These are phyloP conservation scores for Entomortierella beljakovae DNA, from an alignment of 192 early-diverging fungal species.

Conservation along the genomic window DNA sequence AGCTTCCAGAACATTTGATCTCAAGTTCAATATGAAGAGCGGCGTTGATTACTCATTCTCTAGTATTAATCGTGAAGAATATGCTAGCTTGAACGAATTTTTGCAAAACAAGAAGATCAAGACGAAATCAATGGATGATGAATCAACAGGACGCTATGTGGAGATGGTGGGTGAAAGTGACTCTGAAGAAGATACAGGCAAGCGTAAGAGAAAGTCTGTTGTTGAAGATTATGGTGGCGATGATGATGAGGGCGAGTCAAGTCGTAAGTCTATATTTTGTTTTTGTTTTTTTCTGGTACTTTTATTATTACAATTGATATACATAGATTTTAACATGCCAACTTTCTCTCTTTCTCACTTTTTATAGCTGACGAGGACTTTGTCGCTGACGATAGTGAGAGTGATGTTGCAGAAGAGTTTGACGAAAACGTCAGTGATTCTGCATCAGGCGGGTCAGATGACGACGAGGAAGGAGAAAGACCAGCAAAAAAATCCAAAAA, in stretches of 20 bases:
- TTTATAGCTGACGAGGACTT: constrained; percentile 90
- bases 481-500: constrained; percentile 50
- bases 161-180: constrained; percentile 43
- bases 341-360: not conserved
- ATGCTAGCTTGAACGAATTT: constrained; percentile 83
- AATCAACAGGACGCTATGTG: constrained; percentile 35
- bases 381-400: constrained; percentile 75
- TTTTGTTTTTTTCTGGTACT: constrained; percentile 15
- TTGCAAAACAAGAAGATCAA: constrained; percentile 86
- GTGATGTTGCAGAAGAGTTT: constrained; percentile 83
- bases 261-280: constrained; percentile 58
- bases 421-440: constrained; percentile 69
- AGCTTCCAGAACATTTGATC: constrained; percentile 88
- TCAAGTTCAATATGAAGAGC: constrained; percentile 90
- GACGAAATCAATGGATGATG: constrained; percentile 66
- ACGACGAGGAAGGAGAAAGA: constrained; percentile 19
- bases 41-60: constrained; percentile 87
- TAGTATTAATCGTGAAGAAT: constrained; percentile 92
- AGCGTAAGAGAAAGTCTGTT: constrained; percentile 33
- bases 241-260: constrained; percentile 70
- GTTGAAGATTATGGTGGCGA: constrained; percentile 57
- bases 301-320: not conserved
- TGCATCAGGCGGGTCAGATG: constrained; percentile 24
- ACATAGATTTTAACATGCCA: not conserved
- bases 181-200: constrained; percentile 48